Conservation (phyloP, 2,329 filamentous ascomycete species). For the Claviceps fusiformis region DNA sequence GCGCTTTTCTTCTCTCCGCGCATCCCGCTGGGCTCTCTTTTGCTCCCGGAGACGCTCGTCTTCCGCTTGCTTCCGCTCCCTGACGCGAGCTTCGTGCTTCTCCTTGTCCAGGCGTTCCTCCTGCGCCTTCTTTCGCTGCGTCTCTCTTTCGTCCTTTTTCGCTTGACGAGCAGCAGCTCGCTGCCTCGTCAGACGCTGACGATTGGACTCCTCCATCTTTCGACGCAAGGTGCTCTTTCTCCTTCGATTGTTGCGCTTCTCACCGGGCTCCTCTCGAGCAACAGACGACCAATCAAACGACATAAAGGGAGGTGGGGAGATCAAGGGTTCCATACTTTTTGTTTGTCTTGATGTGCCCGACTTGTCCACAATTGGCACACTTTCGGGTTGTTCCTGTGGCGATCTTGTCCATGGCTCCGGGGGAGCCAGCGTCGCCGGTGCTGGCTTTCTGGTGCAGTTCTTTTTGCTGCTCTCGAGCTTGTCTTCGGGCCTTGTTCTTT, state of each 20-base stretch:
- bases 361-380: constrained; percentile 93
- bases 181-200: constrained; percentile 6
- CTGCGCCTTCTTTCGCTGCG: background rate
- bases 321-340: constrained; percentile 59
- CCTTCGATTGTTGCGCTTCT: constrained; percentile 5
- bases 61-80: constrained; percentile 8
- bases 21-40: constrained; percentile 7
- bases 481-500: constrained; percentile 80
- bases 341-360: constrained; percentile 97
- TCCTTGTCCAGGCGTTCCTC: constrained; percentile 4
- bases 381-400: constrained; percentile 66
- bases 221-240: constrained; percentile 9
- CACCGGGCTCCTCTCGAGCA: constrained; percentile 7
- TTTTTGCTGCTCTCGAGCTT: constrained; percentile 85
- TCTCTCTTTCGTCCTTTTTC: constrained; percentile 3
- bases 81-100: constrained; percentile 3
- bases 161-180: constrained; percentile 6
- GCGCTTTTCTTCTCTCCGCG: constrained; percentile 4
- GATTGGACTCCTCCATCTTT: constrained; percentile 13
- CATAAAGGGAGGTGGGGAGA: constrained; percentile 15
- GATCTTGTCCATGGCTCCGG: constrained; percentile 37
- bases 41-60: constrained; percentile 9
- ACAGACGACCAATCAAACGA: constrained; percentile 22
- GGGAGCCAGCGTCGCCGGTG: constrained; percentile 34
- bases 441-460: constrained; percentile 38